phyloP scores from a whole-genome alignment of 2,329 filamentous ascomycete species.

The Fusarium globosum region DNA sequence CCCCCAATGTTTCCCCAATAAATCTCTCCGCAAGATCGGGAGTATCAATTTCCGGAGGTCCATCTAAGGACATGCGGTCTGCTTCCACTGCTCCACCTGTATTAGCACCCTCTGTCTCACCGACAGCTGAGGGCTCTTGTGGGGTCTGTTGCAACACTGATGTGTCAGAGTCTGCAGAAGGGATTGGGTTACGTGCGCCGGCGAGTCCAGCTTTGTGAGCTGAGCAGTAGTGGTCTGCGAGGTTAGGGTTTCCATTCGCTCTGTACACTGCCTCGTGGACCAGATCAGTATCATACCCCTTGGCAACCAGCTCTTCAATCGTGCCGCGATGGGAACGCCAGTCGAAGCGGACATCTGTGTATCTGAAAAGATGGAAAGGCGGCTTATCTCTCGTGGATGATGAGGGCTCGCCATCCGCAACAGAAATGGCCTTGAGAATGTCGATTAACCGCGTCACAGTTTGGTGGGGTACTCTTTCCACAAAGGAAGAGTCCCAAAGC shows the following conservation, averaged over 20 bases:
- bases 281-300: conserved; percentile 65
- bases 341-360: conserved; percentile 57
- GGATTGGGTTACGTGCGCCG: conserved; percentile 74
- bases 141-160: conserved; percentile 46
- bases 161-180: conserved; percentile 64
- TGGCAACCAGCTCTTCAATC: conserved; percentile 49
- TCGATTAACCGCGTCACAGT: conserved; percentile 85
- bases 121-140: conserved; percentile 21
- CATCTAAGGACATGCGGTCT: conserved; percentile 55
- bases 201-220: conserved; percentile 68
- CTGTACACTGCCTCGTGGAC: conserved; percentile 85
- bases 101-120: conserved; percentile 40
- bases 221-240: conserved; percentile 79
- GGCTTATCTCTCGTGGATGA: conserved; percentile 69
- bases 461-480: conserved; percentile 81
- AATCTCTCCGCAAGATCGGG: conserved; percentile 42
- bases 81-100: conserved; percentile 44
- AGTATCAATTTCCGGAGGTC: conserved; percentile 43
- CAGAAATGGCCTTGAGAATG: conserved; percentile 81
- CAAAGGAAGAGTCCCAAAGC: conserved; percentile 86
- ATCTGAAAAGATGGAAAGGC: conserved; percentile 57
- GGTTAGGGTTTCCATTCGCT: conserved; percentile 72
- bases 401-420: conserved; percentile 79
- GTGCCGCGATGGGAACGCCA: conserved; percentile 54
- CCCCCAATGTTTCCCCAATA: conserved; percentile 45